phyloP scores from a whole-genome alignment of 108 stramenopile species.

The Pseudonitzschia multistriata region DNA sequence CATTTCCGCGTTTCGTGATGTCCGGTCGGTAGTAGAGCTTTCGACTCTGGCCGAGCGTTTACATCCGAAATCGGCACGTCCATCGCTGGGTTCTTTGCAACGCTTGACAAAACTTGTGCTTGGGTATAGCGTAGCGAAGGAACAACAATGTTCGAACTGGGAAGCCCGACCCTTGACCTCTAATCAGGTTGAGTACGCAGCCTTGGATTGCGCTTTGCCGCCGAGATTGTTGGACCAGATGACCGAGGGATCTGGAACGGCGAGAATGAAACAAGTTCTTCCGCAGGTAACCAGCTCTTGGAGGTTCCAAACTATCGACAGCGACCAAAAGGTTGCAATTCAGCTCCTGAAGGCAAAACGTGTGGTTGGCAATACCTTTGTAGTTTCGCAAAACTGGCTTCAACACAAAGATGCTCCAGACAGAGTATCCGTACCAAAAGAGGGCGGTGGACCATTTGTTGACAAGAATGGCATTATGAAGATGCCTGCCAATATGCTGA shows the following conservation, averaged over 20 bases:
- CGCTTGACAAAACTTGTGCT: conserved; percentile 24
- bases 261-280: conserved; percentile 6
- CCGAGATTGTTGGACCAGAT: conserved; percentile 8
- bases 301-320: conserved; percentile 6
- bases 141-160: conserved; percentile 56
- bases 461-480: conserved; percentile 26
- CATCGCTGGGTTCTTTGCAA: conserved; percentile 17
- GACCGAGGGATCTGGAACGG: conserved; percentile 12
- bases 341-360: conserved; percentile 33
- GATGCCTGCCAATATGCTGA: conserved; percentile 31
- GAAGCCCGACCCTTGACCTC: conserved; percentile 23
- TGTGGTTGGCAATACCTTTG: conserved; percentile 26
- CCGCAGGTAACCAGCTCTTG: background rate
- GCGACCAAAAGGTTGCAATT: conserved; percentile 14
- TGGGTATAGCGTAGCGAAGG: conserved; percentile 32
- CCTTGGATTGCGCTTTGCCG: conserved; percentile 36
- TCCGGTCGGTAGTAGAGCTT: conserved; percentile 32
- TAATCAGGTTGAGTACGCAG: conserved; percentile 43
- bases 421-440: conserved; percentile 22
- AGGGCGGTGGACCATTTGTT: conserved; percentile 23
- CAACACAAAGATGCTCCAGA: conserved; percentile 16
- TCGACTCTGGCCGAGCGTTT: conserved; percentile 21
- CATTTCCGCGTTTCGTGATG: conserved; percentile 22
- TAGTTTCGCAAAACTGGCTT: conserved; percentile 38
- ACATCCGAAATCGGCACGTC: conserved; percentile 16